Conservation (phyloP, 2,329 filamentous ascomycete species). For the Ophiobolus disseminans region DNA sequence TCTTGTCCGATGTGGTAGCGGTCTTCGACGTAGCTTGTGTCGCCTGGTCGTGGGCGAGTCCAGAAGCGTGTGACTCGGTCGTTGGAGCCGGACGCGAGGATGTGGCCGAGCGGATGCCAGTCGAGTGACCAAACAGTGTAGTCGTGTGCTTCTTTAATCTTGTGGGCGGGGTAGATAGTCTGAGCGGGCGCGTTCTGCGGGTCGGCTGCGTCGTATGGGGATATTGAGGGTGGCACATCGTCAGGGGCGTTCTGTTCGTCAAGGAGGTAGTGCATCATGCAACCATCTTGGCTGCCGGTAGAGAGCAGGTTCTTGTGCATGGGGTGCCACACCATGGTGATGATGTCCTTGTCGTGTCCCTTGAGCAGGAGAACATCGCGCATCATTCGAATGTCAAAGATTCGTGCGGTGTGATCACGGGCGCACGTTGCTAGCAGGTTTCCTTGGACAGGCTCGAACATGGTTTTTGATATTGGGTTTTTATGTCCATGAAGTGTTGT, state of each 20-base stretch:
- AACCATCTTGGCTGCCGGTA: constrained; percentile 88
- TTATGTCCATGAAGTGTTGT: constrained; percentile 97
- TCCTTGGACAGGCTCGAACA: constrained; percentile 86
- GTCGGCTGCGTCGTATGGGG: constrained; percentile 85
- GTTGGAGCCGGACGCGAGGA: constrained; percentile 93
- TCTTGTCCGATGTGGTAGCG: constrained; percentile 94
- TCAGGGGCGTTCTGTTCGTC: constrained; percentile 89
- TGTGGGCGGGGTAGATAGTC: constrained; percentile 91
- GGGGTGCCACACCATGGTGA: constrained; percentile 91
- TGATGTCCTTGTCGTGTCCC: constrained; percentile 95
- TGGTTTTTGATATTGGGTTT: constrained; percentile 91
- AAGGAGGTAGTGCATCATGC: constrained; percentile 91
- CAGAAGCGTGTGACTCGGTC: constrained; percentile 97
- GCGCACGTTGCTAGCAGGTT: constrained; percentile 90
- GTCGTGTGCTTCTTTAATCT: constrained; percentile 85
- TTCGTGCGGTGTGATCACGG: constrained; percentile 87
- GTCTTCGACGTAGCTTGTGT: constrained; percentile 84
- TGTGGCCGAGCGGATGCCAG: constrained; percentile 96
- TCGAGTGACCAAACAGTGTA: constrained; percentile 97
- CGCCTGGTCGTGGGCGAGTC: constrained; percentile 88
- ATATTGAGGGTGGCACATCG: constrained; percentile 73
- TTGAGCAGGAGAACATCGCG: constrained; percentile 92
- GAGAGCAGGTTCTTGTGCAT: constrained; percentile 88
- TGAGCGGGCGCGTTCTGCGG: constrained; percentile 81
- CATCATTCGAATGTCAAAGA: constrained; percentile 98